phyloP scores from a whole-genome alignment of 2,329 filamentous ascomycete species.

The Venturia pyrina region DNA sequence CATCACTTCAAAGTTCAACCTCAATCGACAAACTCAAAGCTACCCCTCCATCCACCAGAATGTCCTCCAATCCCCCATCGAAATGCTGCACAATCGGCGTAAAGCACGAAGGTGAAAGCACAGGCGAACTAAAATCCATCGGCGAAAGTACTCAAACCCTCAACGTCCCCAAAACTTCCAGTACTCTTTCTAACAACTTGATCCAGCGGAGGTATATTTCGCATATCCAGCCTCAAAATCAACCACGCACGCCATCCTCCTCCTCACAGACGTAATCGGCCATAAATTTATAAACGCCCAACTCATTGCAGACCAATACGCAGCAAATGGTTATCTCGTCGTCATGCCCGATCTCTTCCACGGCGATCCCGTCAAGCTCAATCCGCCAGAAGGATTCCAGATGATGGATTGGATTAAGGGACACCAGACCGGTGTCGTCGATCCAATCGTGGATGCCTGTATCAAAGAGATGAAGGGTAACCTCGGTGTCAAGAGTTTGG shows the following conservation, averaged over 20 bases:
- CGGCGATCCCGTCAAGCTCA: conserved; percentile 50
- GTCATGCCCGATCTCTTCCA: conserved; percentile 63
- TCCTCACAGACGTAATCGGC: conserved; percentile 50
- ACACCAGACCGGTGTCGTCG: conserved; percentile 36
- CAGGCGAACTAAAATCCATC: conserved; percentile 38
- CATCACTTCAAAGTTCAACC: background rate
- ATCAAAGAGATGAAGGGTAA: conserved; percentile 37
- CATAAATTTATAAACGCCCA: conserved; percentile 42
- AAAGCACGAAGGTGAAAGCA: conserved; percentile 41
- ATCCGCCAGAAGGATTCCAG: conserved; percentile 40
- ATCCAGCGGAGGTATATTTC: conserved; percentile 48
- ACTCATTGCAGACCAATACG: conserved; percentile 63
- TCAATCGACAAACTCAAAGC: background rate
- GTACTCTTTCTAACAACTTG: too few species aligned
- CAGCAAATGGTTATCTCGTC: conserved; percentile 60
- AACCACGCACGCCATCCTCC: conserved; percentile 45
- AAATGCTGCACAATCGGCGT: conserved; percentile 39
- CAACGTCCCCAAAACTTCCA: too few species aligned
- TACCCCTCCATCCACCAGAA: conserved; percentile 18
- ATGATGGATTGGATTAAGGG: conserved; percentile 39
- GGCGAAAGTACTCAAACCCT: conserved; percentile 29
- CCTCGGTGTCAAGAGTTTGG: conserved; percentile 39
- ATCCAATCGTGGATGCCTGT: conserved; percentile 41
- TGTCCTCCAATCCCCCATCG: conserved; percentile 42
- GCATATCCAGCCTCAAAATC: conserved; percentile 41